Conservation (phyloP, 768 basidiomycete genomes). For the Naganishia antarctica region DNA sequence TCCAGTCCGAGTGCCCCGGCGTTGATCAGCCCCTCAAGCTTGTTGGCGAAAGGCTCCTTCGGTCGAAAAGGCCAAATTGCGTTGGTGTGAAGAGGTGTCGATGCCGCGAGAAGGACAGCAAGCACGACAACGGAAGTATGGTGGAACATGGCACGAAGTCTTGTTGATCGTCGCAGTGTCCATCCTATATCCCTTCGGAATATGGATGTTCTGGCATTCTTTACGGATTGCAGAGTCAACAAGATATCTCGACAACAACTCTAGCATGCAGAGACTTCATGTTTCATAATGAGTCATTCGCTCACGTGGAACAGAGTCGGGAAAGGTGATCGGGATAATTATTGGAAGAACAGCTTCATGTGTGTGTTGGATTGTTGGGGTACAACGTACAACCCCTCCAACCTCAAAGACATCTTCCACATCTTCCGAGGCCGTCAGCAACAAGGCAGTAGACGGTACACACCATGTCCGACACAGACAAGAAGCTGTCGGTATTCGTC, state of each 20-base stretch:
- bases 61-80: slow-evolving; percentile 72
- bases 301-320: neutral
- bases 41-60: slow-evolving; percentile 52
- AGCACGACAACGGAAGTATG: neutral
- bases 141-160: neutral
- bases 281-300: slow-evolving; percentile 12
- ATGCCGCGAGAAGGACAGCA: neutral
- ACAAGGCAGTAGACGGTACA: neutral
- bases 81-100: neutral
- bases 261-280: neutral
- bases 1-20: slow-evolving; percentile 75
- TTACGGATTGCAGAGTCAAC: too few species aligned
- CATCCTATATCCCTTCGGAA: neutral
- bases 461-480: neutral
- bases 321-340: neutral
- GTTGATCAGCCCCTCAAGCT: slow-evolving; percentile 64
- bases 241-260: too few species aligned
- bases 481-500: slow-evolving; percentile 50
- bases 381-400: too few species aligned
- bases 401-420: too few species aligned
- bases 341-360: neutral
- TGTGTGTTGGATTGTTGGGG: too few species aligned
- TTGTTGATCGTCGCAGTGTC: too few species aligned
- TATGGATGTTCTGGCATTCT: too few species aligned
- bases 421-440: too few species aligned